phyloP scores from a whole-genome alignment of 2,329 filamentous ascomycete species.

The Dothistroma pini region DNA sequence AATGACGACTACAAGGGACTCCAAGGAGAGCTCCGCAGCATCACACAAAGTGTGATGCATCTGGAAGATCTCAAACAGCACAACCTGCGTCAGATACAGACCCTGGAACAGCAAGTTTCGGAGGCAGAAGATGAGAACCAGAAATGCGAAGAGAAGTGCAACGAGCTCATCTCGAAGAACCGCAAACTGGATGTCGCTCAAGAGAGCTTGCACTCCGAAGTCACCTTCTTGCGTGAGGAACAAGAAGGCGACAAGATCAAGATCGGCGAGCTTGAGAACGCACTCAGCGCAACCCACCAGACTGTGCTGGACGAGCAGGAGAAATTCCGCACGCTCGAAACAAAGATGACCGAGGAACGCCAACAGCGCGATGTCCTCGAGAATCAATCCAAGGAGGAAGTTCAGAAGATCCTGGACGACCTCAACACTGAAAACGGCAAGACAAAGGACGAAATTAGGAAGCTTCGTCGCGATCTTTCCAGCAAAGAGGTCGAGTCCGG shows the following conservation, averaged over 20 bases:
- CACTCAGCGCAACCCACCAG: constrained; percentile 73
- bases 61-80: constrained; percentile 85
- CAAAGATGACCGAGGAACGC: constrained; percentile 73
- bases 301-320: constrained; percentile 82
- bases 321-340: constrained; percentile 49
- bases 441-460: constrained; percentile 81
- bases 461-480: constrained; percentile 76
- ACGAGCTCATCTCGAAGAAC: constrained; percentile 82
- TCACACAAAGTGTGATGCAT: constrained; percentile 80
- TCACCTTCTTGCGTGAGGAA: constrained; percentile 91
- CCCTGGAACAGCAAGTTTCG: constrained; percentile 75
- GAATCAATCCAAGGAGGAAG: constrained; percentile 87
- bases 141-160: constrained; percentile 75
- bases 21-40: constrained; percentile 87
- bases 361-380: constrained; percentile 83
- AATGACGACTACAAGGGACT: constrained; percentile 87
- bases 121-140: constrained; percentile 86
- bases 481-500: constrained; percentile 82
- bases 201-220: constrained; percentile 88
- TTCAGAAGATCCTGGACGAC: constrained; percentile 88
- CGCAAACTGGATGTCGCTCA: constrained; percentile 85
- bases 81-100: constrained; percentile 73
- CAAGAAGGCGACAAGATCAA: constrained; percentile 98
- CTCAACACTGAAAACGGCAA: constrained; percentile 78
- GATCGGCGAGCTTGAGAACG: constrained; percentile 87